These are phyloP conservation scores for Cardamine resedifolia DNA, from an alignment of 345 rosid species.

Conservation along the genomic window DNA sequence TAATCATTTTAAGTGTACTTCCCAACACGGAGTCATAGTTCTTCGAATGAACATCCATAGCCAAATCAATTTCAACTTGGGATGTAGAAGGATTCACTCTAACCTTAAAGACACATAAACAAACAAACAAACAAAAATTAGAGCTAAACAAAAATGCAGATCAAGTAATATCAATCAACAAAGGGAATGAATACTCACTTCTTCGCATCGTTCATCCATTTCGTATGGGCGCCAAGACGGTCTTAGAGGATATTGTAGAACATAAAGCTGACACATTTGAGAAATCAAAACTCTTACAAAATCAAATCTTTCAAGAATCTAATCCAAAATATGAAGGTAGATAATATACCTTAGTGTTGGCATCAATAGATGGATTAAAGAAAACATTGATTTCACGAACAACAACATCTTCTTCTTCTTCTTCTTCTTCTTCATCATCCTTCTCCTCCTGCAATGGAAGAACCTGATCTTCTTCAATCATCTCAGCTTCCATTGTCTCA, in stretches of 20 bases:
- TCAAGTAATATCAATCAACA: background rate
- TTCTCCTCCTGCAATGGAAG: slow-evolving; percentile 38
- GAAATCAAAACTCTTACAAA: background rate
- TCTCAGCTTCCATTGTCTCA: slow-evolving; percentile 34
- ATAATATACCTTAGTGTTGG: slow-evolving; percentile 48
- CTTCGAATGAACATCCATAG: slow-evolving; percentile 51
- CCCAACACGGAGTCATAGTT: slow-evolving; percentile 53
- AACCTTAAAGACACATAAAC: slow-evolving; percentile 46
- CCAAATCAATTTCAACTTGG: slow-evolving; percentile 74
- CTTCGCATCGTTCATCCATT: slow-evolving; percentile 73
- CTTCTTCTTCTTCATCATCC: slow-evolving; percentile 29
- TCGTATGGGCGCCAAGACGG: slow-evolving; percentile 91
- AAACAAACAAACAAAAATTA: slow-evolving; percentile 16
- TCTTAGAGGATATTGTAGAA: slow-evolving; percentile 81
- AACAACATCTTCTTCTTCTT: slow-evolving; percentile 60
- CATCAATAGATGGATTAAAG: slow-evolving; percentile 57
- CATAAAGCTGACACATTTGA: slow-evolving; percentile 61
- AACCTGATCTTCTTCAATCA: slow-evolving; percentile 38
- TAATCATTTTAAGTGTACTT: slow-evolving; percentile 40
- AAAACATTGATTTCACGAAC: slow-evolving; percentile 87
- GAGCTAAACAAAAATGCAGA: background rate
- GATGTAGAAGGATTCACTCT: slow-evolving; percentile 62
- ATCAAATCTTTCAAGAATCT: background rate
- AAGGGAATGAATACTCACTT: slow-evolving; percentile 44
- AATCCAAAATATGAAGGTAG: background rate